Conservation (phyloP, 2,329 filamentous ascomycete species). For the Parascedosporium putredinis region DNA sequence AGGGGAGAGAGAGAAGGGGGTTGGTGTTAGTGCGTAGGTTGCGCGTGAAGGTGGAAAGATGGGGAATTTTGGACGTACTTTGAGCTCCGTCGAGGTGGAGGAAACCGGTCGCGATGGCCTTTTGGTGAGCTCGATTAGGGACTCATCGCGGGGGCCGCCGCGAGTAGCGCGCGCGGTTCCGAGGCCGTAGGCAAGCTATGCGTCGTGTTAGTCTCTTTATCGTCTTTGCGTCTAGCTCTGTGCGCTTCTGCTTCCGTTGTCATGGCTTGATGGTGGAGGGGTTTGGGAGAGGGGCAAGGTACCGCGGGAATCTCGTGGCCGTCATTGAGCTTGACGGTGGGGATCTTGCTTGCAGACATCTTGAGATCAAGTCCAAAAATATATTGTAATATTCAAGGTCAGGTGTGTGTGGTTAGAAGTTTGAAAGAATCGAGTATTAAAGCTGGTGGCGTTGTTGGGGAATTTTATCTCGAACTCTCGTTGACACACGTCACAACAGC, state of each 20-base stretch:
- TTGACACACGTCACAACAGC: too few relatives aligned
- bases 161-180: constrained; percentile 55
- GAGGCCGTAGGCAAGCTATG: constrained; percentile 58
- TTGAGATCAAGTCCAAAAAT: too few relatives aligned
- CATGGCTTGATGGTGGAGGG: background rate
- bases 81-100: constrained; percentile 67
- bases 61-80: constrained; percentile 27
- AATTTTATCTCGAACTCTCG: too few relatives aligned
- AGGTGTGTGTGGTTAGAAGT: too few relatives aligned
- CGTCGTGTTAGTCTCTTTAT: background rate
- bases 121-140: constrained; percentile 39
- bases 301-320: constrained; percentile 63
- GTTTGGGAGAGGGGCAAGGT: constrained; percentile 14
- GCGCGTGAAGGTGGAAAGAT: background rate
- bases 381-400: too few relatives aligned
- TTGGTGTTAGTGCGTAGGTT: constrained; percentile 8
- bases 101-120: constrained; percentile 59
- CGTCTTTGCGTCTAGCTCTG: too few relatives aligned
- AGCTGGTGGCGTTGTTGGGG: too few relatives aligned
- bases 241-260: background rate
- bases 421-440: too few relatives aligned
- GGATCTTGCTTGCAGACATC: constrained; percentile 1
- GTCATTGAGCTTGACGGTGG: constrained; percentile 56
- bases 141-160: constrained; percentile 44
- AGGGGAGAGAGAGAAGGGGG: background rate